Conservation (phyloP, 2,329 filamentous ascomycete genomes). For the Diplodia mutila region DNA sequence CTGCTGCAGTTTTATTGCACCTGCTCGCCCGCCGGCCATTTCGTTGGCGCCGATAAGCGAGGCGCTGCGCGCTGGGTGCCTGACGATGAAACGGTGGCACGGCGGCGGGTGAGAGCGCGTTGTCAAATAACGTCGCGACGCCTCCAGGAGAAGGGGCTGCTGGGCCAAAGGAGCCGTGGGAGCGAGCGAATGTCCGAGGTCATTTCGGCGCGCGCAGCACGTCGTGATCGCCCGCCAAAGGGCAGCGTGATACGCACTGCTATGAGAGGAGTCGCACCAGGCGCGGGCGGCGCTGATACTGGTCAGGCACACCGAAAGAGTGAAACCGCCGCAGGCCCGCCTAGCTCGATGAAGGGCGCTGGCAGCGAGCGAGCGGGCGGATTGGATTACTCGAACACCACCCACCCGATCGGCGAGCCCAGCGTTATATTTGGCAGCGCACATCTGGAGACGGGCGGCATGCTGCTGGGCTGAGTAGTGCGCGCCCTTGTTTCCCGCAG, state of each 20-base stretch:
- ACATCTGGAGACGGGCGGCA: not conserved
- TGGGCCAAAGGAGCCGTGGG: not conserved
- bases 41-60: conserved; percentile 18
- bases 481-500: not conserved
- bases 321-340: conserved; percentile 14
- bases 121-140: conserved; percentile 12
- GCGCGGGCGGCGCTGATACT: not conserved
- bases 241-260: not conserved
- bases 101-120: not conserved
- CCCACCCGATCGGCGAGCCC: conserved; percentile 12
- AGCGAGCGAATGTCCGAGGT: conserved; percentile 24
- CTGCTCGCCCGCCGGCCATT: not conserved
- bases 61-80: conserved; percentile 24
- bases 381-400: conserved; percentile 6
- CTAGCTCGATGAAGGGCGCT: not conserved
- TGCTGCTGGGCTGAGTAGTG: not conserved
- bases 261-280: not conserved
- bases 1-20: not conserved
- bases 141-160: conserved; percentile 11
- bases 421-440: conserved; percentile 18
- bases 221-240: conserved; percentile 9
- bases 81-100: conserved; percentile 25
- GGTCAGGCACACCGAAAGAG: too few relatives aligned
- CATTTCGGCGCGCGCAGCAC: conserved; percentile 21
- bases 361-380: not conserved